Evolutionary conservation across 768 basidiomycete species (phyloP).

Genomic region (Amanita polypyramis): DNA sequence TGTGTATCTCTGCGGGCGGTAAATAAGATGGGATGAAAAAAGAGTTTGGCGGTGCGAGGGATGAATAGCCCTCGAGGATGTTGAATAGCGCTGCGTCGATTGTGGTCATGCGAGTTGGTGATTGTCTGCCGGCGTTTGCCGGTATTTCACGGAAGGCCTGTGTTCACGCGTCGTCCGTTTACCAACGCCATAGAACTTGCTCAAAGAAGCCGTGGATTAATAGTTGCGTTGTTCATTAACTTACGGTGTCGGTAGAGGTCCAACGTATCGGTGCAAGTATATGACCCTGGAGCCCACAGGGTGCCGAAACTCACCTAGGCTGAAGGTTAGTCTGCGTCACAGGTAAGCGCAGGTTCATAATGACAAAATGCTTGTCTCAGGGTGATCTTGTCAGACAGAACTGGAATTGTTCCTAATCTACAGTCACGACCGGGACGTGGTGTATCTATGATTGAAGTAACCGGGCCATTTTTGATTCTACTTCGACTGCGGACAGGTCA

Average conservation of each 20-base stretch:
- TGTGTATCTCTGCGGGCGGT: conserved; percentile 32
- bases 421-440: not conserved
- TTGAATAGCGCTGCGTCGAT: conserved; percentile 27
- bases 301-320: not conserved
- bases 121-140: not conserved
- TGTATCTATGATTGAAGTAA: conserved; percentile 32
- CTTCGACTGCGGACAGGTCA: conserved; percentile 59
- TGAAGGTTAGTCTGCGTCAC: not conserved
- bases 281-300: not conserved
- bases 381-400: not conserved
- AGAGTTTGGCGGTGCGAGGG: conserved; percentile 33
- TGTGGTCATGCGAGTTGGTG: not conserved
- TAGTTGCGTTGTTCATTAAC: too few species aligned
- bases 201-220: too few species aligned
- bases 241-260: not conserved
- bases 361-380: not conserved
- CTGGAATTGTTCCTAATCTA: not conserved
- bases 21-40: conserved; percentile 31
- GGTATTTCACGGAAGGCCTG: not conserved
- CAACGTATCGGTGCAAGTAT: not conserved
- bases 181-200: not conserved
- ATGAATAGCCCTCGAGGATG: conserved; percentile 41
- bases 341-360: not conserved
- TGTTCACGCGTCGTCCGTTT: not conserved
- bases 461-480: conserved; percentile 59